Percentiles rank a stretch among this genome's conserved stretches.
Conservation (phyloP, 441 rosid species). For the Aquilaria agallochum region DNA sequence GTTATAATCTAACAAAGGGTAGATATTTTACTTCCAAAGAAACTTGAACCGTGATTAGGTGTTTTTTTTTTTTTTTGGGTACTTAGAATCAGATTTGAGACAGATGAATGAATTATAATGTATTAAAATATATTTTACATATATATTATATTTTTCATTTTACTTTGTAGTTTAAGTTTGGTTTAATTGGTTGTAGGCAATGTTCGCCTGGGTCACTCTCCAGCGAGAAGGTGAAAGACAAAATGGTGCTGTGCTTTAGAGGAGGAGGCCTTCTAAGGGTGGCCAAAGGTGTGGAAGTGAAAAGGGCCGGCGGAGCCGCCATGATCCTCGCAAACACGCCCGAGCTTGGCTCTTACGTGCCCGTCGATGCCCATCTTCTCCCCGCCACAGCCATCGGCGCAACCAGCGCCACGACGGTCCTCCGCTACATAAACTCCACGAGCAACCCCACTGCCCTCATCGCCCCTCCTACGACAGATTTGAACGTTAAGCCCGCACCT, state of each 20-base stretch:
- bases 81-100: too few relatives aligned
- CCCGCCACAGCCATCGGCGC: constrained; percentile 42
- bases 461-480: constrained; percentile 29
- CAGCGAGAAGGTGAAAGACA: constrained; percentile 54
- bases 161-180: not conserved
- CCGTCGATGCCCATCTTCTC: constrained; percentile 44
- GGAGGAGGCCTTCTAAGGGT: constrained; percentile 41
- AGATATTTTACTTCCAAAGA: too few relatives aligned
- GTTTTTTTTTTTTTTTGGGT: too few relatives aligned
- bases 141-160: not conserved
- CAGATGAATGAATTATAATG: too few relatives aligned
- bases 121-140: too few relatives aligned
- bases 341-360: constrained; percentile 19
- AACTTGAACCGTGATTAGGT: too few relatives aligned
- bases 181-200: constrained; percentile 33
- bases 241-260: constrained; percentile 66
- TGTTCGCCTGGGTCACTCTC: constrained; percentile 57
- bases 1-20: too few relatives aligned
- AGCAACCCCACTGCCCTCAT: constrained; percentile 41
- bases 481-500: constrained; percentile 50
- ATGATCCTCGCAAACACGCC: constrained; percentile 46
- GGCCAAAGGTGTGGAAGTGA: constrained; percentile 61
- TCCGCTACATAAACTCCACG: constrained; percentile 48
- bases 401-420: constrained; percentile 26
- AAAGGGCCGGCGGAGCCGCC: constrained; percentile 75